Conservation (phyloP, 805 yeast genomes). For the Henningerozyma blattae region DNA sequence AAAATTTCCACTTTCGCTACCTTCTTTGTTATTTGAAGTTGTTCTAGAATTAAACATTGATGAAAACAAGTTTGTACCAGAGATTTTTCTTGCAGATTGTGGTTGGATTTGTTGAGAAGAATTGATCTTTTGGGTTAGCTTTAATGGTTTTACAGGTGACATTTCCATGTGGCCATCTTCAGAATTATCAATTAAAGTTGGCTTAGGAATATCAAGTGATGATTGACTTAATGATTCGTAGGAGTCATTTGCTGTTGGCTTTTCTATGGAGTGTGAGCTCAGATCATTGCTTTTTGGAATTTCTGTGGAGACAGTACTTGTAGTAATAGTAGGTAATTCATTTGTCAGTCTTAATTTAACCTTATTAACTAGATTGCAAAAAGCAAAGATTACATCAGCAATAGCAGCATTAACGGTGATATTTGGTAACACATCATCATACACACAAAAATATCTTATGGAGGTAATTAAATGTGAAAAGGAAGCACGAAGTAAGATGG, state of each 20-base stretch:
- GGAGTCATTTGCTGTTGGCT: too few species aligned
- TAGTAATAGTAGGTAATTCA: not conserved
- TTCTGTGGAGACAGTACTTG: not conserved
- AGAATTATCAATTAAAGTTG: not conserved
- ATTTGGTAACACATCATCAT: constrained; percentile 48
- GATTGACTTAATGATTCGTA: too few species aligned
- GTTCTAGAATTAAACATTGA: constrained; percentile 9
- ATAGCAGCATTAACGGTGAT: constrained; percentile 64
- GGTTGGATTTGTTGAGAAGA: not conserved
- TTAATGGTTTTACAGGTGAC: constrained; percentile 55
- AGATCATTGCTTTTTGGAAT: not conserved
- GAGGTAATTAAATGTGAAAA: constrained; percentile 67
- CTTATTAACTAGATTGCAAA: constrained; percentile 41
- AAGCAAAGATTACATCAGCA: constrained; percentile 55
- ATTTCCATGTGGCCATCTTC: constrained; percentile 7
- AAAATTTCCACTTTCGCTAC: not conserved
- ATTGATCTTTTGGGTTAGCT: constrained; percentile 45
- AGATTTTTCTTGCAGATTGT: constrained; percentile 13
- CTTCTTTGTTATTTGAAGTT: not conserved
- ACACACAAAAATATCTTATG: constrained; percentile 59
- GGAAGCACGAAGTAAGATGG: constrained; percentile 43
- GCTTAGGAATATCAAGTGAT: not conserved
- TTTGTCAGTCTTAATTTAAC: constrained; percentile 4
- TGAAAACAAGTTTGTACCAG: constrained; percentile 16
- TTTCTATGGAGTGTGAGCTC: not conserved